Percentiles rank a stretch among this genome's conserved stretches.
These are phyloP conservation scores for Pseudodiploospora longispora DNA, from an alignment of 2,329 filamentous ascomycete genomes.

Conservation along the genomic window DNA sequence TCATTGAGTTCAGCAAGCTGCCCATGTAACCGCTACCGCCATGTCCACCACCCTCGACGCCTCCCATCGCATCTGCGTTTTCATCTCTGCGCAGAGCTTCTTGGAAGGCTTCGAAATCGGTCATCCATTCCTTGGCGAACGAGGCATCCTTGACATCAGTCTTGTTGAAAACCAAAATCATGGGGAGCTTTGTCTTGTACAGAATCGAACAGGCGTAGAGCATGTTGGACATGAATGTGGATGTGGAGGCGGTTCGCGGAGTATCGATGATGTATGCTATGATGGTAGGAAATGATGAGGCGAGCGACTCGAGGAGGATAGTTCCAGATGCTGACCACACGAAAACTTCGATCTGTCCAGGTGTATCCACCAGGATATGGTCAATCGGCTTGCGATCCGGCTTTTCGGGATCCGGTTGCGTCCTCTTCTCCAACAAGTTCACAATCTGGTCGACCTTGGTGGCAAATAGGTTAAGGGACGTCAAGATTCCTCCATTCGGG, in stretches of 20 bases:
- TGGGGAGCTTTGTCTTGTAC: slow-evolving; percentile 96
- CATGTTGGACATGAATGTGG: slow-evolving; percentile 99
- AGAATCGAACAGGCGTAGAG: slow-evolving; percentile 97
- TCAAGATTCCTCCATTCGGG: slow-evolving; percentile 93
- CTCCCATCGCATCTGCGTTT: slow-evolving; percentile 65
- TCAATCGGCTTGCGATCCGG: slow-evolving; percentile 58
- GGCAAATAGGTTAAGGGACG: slow-evolving; percentile 89
- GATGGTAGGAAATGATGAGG: slow-evolving; percentile 90
- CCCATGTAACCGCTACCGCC: slow-evolving; percentile 93
- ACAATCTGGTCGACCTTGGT: slow-evolving; percentile 98
- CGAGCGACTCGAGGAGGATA: slow-evolving; percentile 86
- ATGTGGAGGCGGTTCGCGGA: slow-evolving; percentile 83
- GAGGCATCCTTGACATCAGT: slow-evolving; percentile 87
- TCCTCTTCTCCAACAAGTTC: slow-evolving; percentile 79
- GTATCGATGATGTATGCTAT: slow-evolving; percentile 98
- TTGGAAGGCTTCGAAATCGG: slow-evolving; percentile 94
- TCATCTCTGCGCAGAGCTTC: slow-evolving; percentile 75
- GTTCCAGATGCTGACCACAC: slow-evolving; percentile 96
- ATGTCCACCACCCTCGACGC: slow-evolving; percentile 57
- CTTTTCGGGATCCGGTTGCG: slow-evolving; percentile 52
- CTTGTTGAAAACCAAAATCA: slow-evolving; percentile 99
- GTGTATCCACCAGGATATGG: slow-evolving; percentile 89
- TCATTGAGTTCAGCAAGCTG: slow-evolving; percentile 94
- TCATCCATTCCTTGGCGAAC: slow-evolving; percentile 99
- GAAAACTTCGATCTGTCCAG: slow-evolving; percentile 97